phyloP scores from a whole-genome alignment of 805 yeast species.

The Grigorovia humatica region DNA sequence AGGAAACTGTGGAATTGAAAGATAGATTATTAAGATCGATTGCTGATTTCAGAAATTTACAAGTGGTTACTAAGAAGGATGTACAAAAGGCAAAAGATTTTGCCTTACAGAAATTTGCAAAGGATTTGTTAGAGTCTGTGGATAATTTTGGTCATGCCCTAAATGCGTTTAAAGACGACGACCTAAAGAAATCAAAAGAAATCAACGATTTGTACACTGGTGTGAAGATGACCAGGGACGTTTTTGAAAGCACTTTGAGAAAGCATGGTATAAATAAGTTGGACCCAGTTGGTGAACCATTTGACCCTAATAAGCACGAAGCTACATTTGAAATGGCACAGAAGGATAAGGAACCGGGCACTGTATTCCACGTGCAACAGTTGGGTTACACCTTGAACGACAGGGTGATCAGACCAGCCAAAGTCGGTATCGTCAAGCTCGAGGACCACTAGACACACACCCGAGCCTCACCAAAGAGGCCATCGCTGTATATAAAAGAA shows the following conservation, averaged over 20 bases:
- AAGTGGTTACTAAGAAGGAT: slow-evolving; percentile 82
- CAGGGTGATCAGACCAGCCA: slow-evolving; percentile 88
- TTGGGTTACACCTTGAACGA: slow-evolving; percentile 77
- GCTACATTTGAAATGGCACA: slow-evolving; percentile 84
- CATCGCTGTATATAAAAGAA: background rate
- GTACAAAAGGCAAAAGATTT: slow-evolving; percentile 78
- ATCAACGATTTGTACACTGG: slow-evolving; percentile 75
- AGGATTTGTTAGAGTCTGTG: slow-evolving; percentile 77
- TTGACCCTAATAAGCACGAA: slow-evolving; percentile 88
- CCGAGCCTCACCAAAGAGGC: background rate
- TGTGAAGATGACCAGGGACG: slow-evolving; percentile 78
- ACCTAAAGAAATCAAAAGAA: slow-evolving; percentile 47
- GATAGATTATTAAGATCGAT: slow-evolving; percentile 73
- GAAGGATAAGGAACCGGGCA: slow-evolving; percentile 83
- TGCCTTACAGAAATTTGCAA: slow-evolving; percentile 86
- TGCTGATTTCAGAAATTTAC: slow-evolving; percentile 89
- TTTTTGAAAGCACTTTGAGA: slow-evolving; percentile 72
- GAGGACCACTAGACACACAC: slow-evolving; percentile 2
- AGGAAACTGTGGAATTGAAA: slow-evolving; percentile 71
- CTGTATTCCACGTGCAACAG: slow-evolving; percentile 88
- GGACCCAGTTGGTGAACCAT: slow-evolving; percentile 73
- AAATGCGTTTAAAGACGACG: slow-evolving; percentile 55
- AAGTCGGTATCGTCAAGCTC: slow-evolving; percentile 83
- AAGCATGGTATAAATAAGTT: slow-evolving; percentile 74
- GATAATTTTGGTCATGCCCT: slow-evolving; percentile 88